A percentile compares a stretch with the other conserved stretches of the same genome.
These are phyloP conservation scores for Cercospora sp. DNA, from an alignment of 2,329 filamentous ascomycete species.

Conservation along the genomic window DNA sequence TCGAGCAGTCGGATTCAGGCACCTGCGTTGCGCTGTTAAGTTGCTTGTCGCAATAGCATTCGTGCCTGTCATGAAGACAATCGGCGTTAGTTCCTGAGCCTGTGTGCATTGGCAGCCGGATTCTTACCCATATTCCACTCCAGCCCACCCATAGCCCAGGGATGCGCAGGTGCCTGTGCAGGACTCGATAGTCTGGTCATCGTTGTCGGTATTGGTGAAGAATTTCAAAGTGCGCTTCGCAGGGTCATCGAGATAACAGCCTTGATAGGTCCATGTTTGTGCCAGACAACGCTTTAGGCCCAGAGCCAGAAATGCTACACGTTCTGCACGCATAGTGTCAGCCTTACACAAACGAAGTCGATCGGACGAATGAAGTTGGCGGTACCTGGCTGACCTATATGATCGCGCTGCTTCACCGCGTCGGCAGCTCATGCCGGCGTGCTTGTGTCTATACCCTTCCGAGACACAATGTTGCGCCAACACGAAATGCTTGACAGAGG, in stretches of 20 bases:
- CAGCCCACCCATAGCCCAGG: slow-evolving; percentile 14
- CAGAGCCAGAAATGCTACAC: background rate
- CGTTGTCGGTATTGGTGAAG: slow-evolving; percentile 6
- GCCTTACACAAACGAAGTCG: background rate
- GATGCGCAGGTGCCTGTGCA: slow-evolving; percentile 15
- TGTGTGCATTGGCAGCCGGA: background rate
- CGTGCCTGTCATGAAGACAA: background rate
- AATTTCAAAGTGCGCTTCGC: slow-evolving; percentile 12
- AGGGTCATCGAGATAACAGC: slow-evolving; percentile 17
- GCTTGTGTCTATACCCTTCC: slow-evolving; percentile 3
- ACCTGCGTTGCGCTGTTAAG: slow-evolving; percentile 8
- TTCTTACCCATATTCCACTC: slow-evolving; percentile 11
- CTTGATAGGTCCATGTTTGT: slow-evolving; percentile 17
- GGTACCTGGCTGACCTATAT: slow-evolving; percentile 1
- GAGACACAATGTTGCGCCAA: background rate
- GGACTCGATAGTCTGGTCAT: slow-evolving; percentile 10
- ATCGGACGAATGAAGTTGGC: background rate
- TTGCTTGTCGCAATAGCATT: slow-evolving; percentile 16
- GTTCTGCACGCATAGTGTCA: slow-evolving; percentile 9
- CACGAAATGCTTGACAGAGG: background rate
- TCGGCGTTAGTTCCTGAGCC: background rate
- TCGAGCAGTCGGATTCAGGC: slow-evolving; percentile 21
- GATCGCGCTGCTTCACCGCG: background rate
- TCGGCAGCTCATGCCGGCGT: background rate
- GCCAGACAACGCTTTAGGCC: background rate